Base-by-base conservation (phyloP, 805 yeast species). In the Myxozyma vanderwaltii region DNA sequence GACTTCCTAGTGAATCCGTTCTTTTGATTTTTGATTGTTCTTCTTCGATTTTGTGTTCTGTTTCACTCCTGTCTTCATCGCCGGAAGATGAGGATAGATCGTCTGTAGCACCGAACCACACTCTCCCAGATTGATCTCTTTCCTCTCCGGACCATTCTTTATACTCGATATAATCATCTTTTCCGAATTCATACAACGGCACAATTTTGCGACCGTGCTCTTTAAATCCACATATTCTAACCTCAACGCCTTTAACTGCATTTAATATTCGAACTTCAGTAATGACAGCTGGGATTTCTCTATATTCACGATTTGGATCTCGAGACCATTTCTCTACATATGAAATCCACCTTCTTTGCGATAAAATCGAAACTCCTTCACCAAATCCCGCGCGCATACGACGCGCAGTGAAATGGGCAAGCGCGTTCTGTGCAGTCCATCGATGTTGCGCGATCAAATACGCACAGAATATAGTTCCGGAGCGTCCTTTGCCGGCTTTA, bases 401-500 rank as follows among this genome's bases (percentile, higher is more conserved):
- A 52, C 79, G 75, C 6, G 67, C 57, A 1, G 86, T 82, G 69
- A 86, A 91, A 6, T 77, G 58, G 0, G 71, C 71, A 43, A 81
- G 76, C 1, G 91, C 88, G 19, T 75, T 77, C 1, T 74, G 71
- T 13, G 79, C 74, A 0, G 77, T 61, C 54, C 76, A 55, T 1
- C 73, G 73, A 35, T 71, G 70, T 51, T 72, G 70, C 52, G 76
- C 77, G 82, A 91, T 85, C 62, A 91, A 71, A 68, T 83, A 87
- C 0, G 91, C 89, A 60, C 88, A 82, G 5, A 82, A 81, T 1
- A 89, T 73, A 1, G 91, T 79, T 0, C 98, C 97, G 0, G 96
- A 86, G 27, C 98, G 76, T 0, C 98, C 98, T 72, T 90, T 91
- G 0, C 98, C 98, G 64, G 89, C 88, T 68, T 87, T 85, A 70